Conservation (phyloP, 2,329 filamentous ascomycete genomes). For the Ophiocordyceps australis region DNA sequence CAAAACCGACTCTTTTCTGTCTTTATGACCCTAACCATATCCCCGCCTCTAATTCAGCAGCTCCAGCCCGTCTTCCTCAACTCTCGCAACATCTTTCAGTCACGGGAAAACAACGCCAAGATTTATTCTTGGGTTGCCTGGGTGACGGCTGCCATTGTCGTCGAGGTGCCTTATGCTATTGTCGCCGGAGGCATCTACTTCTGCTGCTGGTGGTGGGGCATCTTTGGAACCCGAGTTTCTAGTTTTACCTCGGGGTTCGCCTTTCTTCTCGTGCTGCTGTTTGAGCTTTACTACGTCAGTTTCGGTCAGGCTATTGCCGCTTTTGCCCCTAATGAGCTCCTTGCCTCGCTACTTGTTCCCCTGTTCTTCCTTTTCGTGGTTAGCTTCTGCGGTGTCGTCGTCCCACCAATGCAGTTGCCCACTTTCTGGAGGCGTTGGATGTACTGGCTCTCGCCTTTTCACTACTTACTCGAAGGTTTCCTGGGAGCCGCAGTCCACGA, state of each 20-base stretch:
- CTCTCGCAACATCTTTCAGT: constrained; percentile 48
- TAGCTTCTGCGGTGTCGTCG: constrained; percentile 53
- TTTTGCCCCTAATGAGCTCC: constrained; percentile 45
- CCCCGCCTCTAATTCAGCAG: constrained; percentile 58
- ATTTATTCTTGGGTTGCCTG: constrained; percentile 66
- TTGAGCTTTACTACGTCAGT: constrained; percentile 46
- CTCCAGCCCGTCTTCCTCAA: constrained; percentile 55
- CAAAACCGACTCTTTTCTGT: constrained; percentile 57
- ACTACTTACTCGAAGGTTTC: constrained; percentile 46
- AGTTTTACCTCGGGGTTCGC: constrained; percentile 41
- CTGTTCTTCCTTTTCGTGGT: constrained; percentile 54
- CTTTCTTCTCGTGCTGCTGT: constrained; percentile 46
- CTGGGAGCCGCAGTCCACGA: constrained; percentile 35
- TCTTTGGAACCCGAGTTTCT: constrained; percentile 26
- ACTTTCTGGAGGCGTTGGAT: constrained; percentile 46
- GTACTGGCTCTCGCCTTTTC: constrained; percentile 51
- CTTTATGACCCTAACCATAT: constrained; percentile 62
- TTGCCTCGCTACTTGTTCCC: constrained; percentile 48
- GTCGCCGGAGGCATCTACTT: constrained; percentile 35
- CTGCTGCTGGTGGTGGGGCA: constrained; percentile 37
- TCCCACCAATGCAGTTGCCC: constrained; percentile 38
- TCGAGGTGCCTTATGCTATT: constrained; percentile 53
- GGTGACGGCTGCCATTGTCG: constrained; percentile 43
- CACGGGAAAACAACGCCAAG: constrained; percentile 57
- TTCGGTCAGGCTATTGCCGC: constrained; percentile 52